phyloP scores from a whole-genome alignment of 176 grass and related monocot genomes.

The Avena sativa region DNA sequence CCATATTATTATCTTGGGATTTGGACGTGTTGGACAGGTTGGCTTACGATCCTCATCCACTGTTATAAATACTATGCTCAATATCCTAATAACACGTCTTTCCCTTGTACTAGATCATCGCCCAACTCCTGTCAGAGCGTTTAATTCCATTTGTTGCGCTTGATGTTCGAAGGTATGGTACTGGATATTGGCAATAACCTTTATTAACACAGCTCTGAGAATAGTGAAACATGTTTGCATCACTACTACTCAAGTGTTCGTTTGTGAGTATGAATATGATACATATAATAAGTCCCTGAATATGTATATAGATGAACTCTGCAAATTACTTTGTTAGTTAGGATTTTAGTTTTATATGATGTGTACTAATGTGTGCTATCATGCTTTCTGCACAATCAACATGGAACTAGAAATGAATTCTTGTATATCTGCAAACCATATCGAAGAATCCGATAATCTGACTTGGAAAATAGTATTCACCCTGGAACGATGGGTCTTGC shows the following conservation, averaged over 20 bases:
- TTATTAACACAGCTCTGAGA: not conserved
- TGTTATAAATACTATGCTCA: constrained; percentile 25
- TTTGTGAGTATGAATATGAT: constrained; percentile 6
- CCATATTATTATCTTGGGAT: constrained; percentile 98
- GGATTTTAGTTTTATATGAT: constrained; percentile 17
- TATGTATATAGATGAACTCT: constrained; percentile 24
- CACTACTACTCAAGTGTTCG: constrained; percentile 12
- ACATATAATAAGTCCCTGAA: not conserved
- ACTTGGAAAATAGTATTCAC: constrained; percentile 10
- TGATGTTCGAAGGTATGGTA: constrained; percentile 86
- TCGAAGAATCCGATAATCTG: not conserved
- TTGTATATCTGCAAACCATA: constrained; percentile 17
- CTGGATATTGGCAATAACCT: constrained; percentile 35
- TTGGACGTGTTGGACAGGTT: constrained; percentile 99
- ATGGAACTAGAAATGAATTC: constrained; percentile 11
- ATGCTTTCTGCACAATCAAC: constrained; percentile 14
- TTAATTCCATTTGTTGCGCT: constrained; percentile 99
- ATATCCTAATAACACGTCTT: not conserved
- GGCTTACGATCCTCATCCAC: constrained; percentile 34
- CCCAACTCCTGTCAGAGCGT: constrained; percentile 94
- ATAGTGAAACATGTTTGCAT: constrained; percentile 25
- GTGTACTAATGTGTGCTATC: constrained; percentile 17
- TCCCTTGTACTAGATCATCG: constrained; percentile 73
- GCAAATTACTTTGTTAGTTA: constrained; percentile 1
- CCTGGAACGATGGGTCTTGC: not conserved